Evolutionary conservation across 2,329 filamentous ascomycete species (phyloP).

Genomic region (Xylaria hypoxylon): DNA sequence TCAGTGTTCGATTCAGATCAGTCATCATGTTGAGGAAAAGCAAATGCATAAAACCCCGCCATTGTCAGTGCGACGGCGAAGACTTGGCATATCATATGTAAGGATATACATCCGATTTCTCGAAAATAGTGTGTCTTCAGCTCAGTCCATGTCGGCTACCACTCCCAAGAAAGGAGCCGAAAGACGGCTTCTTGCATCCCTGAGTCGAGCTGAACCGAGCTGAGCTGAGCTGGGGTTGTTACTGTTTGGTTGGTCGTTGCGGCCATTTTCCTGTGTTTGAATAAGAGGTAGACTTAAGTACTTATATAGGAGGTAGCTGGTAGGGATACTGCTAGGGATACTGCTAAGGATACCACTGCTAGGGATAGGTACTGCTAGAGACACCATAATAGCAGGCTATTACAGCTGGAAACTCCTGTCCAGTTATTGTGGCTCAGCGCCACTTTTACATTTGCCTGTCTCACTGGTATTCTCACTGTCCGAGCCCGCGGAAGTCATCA

Average conservation of each 20-base stretch:
- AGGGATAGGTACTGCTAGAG: not conserved
- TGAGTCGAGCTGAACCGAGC: not conserved
- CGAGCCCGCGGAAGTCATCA: not conserved
- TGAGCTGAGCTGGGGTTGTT: not conserved
- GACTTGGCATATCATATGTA: constrained; percentile 5
- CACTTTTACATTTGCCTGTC: not conserved
- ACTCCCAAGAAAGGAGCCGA: no score
- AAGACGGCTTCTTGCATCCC: not conserved
- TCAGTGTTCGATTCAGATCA: not conserved
- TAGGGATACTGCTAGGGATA: not conserved
- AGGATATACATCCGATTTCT: no score
- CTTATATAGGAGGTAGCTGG: no score
- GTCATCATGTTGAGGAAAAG: not conserved
- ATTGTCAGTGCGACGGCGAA: constrained; percentile 6
- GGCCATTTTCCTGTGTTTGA: not conserved
- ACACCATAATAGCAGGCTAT: no score
- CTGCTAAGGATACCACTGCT: not conserved
- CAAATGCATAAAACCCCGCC: constrained; percentile 4
- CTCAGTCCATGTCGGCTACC: no score
- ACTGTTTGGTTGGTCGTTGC: not conserved
- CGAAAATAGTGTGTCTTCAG: no score
- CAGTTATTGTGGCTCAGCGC: not conserved
- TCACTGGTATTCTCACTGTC: not conserved
- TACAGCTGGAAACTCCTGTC: no score
- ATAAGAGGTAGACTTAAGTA: not conserved